Evolutionary conservation across 768 basidiomycete species (phyloP).

Genomic region (Crucibulum laeve): DNA sequence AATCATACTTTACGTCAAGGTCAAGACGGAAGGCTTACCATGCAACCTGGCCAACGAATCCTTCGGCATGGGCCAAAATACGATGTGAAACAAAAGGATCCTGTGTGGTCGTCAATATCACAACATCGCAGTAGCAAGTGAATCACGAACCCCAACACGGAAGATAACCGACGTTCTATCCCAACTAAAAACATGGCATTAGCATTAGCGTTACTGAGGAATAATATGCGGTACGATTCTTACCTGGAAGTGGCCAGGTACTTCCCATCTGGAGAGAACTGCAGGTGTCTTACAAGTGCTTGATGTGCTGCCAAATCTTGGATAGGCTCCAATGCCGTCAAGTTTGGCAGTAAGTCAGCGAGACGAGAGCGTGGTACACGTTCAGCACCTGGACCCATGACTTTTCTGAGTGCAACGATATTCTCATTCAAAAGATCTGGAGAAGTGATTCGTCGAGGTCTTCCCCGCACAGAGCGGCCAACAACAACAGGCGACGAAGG

Average conservation of each 20-base stretch:
- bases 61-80: constrained; percentile 60
- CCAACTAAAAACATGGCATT: constrained; percentile 44
- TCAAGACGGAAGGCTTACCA: constrained; percentile 37
- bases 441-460: constrained; percentile 16
- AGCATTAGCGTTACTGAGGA: not conserved
- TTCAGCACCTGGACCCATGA: too few relatives aligned
- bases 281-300: constrained; percentile 66
- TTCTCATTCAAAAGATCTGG: too few relatives aligned
- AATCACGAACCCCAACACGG: constrained; percentile 50
- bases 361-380: constrained; percentile 57
- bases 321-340: constrained; percentile 48
- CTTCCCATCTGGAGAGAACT: constrained; percentile 74
- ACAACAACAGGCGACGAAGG: not conserved
- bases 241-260: constrained; percentile 72
- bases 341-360: constrained; percentile 45
- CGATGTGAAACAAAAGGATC: constrained; percentile 57
- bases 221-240: constrained; percentile 3
- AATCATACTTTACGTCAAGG: constrained; percentile 3
- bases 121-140: not conserved
- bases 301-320: constrained; percentile 62
- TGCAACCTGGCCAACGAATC: constrained; percentile 72
- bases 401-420: too few relatives aligned
- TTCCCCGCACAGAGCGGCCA: constrained; percentile 7
- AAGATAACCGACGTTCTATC: constrained; percentile 67
- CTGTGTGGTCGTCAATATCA: constrained; percentile 24